Percentiles rank a stretch among this genome's conserved stretches.
Evolutionary conservation across 1,284 basidiomycete species (phyloP).

Genomic region (Sparassis latifolia): DNA sequence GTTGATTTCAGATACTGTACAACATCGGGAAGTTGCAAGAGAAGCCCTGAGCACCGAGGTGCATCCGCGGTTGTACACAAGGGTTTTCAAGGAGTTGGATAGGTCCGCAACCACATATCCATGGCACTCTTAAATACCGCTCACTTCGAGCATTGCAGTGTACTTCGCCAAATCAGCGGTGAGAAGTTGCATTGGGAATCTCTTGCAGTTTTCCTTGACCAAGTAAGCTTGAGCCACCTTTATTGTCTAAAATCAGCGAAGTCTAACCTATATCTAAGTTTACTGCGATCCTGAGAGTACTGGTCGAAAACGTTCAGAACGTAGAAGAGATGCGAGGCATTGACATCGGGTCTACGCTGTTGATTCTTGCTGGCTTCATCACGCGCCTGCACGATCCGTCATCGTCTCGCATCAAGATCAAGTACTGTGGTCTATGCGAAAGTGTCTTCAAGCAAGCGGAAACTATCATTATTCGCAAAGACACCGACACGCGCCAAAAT

Average conservation of each 20-base stretch:
- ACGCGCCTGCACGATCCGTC: conserved; percentile 51
- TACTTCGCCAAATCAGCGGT: conserved; percentile 38
- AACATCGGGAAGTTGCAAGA: conserved; percentile 69
- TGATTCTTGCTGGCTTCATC: conserved; percentile 61
- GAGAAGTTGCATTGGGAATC: conserved; percentile 43
- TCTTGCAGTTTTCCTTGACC: conserved; percentile 68
- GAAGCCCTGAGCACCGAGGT: conserved; percentile 80
- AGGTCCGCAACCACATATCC: conserved; percentile 41
- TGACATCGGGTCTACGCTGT: conserved; percentile 65
- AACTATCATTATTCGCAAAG: conserved; percentile 58
- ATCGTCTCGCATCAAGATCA: conserved; percentile 62
- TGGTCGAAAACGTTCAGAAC: conserved; percentile 69
- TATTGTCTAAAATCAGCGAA: neutral
- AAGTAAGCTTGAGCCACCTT: conserved; percentile 34
- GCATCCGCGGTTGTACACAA: conserved; percentile 59
- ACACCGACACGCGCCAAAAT: conserved; percentile 58
- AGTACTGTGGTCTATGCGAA: conserved; percentile 73
- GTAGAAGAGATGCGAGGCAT: conserved; percentile 51
- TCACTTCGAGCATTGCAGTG: conserved; percentile 23
- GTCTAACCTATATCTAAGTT: conserved; percentile 34
- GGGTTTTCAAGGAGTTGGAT: conserved; percentile 66
- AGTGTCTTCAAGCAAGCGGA: conserved; percentile 59
- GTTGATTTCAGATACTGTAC: conserved; percentile 54
- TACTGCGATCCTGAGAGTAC: conserved; percentile 67
- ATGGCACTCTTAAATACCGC: neutral